Percentiles rank a stretch among this genome's conserved stretches.
Evolutionary conservation across 2,329 filamentous ascomycete genomes (phyloP).

Genomic region (Arthroderma sp.): DNA sequence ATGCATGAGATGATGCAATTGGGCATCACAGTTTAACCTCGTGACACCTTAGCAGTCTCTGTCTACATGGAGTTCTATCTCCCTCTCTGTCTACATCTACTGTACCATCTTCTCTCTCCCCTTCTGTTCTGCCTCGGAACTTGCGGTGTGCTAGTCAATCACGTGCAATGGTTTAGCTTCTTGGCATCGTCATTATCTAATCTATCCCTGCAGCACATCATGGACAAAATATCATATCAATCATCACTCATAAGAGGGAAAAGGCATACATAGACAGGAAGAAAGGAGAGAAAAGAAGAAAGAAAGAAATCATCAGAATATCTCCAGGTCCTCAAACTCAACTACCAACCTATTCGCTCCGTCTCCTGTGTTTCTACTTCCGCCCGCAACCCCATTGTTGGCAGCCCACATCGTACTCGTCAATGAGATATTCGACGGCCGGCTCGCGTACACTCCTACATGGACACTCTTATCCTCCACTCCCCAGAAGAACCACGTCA

Average conservation of each 20-base stretch:
- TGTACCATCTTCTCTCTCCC: background rate
- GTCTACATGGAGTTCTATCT: no score
- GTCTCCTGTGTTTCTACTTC: conserved; percentile 12
- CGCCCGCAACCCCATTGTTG: conserved; percentile 22
- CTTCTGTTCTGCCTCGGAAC: background rate
- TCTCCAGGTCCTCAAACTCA: conserved; percentile 40
- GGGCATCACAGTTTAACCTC: no score
- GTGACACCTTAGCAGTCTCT: no score
- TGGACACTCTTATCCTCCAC: conserved; percentile 46
- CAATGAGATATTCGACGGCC: conserved; percentile 37
- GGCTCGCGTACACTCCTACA: conserved; percentile 46
- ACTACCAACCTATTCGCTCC: conserved; percentile 30
- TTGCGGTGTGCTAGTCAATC: background rate
- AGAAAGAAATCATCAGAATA: conserved; percentile 24
- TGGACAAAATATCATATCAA: background rate
- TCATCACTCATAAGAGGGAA: background rate
- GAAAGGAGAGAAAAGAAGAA: conserved; percentile 9
- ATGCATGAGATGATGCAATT: no score
- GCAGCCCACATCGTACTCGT: conserved; percentile 27
- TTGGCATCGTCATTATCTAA: no score
- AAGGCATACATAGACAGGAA: background rate
- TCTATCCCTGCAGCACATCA: no score
- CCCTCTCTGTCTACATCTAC: background rate
- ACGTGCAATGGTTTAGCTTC: background rate
- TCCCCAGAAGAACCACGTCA: conserved; percentile 50